Evolutionary conservation across 2,329 filamentous ascomycete genomes (phyloP).

Genomic region (Monilinia vaccinii-corymbosi): DNA sequence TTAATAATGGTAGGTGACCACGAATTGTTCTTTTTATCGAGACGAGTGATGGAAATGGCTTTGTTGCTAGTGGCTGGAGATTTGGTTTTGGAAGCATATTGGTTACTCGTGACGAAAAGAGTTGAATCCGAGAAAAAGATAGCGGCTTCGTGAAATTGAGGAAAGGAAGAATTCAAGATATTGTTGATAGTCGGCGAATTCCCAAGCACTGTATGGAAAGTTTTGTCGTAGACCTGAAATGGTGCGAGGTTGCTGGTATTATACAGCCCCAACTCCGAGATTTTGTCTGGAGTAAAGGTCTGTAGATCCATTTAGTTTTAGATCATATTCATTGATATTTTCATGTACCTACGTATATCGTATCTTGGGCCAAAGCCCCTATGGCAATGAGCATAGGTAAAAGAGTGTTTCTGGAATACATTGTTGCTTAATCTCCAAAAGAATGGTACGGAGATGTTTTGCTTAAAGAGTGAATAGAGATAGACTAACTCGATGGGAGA

Average conservation of each 20-base stretch:
- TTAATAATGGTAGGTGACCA: constrained; percentile 12
- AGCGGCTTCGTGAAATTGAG: constrained; percentile 46
- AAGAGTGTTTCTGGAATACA: not conserved
- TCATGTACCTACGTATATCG: not conserved
- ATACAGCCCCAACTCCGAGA: constrained; percentile 2
- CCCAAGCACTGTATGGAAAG: constrained; percentile 43
- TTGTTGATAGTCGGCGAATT: not conserved
- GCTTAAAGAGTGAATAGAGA: not conserved
- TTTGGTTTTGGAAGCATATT: constrained; percentile 31
- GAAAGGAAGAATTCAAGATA: constrained; percentile 37
- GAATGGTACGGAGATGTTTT: not conserved
- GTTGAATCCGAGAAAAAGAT: constrained; percentile 36
- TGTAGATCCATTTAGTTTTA: not conserved
- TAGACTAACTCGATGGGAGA: not conserved
- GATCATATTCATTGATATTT: not conserved
- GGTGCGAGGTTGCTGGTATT: constrained; percentile 5
- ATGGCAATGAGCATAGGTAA: not conserved
- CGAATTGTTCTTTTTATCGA: constrained; percentile 38
- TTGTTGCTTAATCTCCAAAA: not conserved
- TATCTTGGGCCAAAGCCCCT: constrained; percentile 3
- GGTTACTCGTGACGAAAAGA: constrained; percentile 39
- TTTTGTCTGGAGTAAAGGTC: constrained; percentile 1
- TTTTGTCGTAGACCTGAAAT: constrained; percentile 41
- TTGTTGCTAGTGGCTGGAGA: constrained; percentile 14
- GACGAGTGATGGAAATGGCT: constrained; percentile 10